Base-by-base conservation (phyloP, 805 yeast species). In the Lipomyces yamanashiensis region DNA sequence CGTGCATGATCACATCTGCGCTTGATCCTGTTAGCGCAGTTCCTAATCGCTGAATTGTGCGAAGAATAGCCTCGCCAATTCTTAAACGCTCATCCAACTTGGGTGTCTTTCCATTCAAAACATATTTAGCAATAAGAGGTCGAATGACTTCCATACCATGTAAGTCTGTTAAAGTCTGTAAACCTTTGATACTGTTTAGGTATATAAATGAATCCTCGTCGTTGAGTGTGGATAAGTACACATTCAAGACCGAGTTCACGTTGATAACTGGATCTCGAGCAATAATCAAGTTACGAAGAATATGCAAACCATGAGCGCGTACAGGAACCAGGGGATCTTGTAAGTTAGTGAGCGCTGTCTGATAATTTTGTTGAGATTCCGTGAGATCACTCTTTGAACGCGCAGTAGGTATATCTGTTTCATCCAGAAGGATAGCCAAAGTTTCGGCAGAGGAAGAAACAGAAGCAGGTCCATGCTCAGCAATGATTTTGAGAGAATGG, bases 121-220 rank as follows among this genome's bases (percentile, higher is more conserved):
- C 53, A 56, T 78, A 75, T 10, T 70, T 67, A 65, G 83, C 85
- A 3, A 82, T 68, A 1, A 76, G 68, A 2, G 79, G 67, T 21
- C 85, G 73, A 1, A 76, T 71, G 1, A 76, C 73, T 1, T 83
- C 56, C 0, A 71, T 59, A 28, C 78, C 78, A 59, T 81, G 81
- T 61, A 73, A 72, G 43, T 78, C 84, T n/a, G 88, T 74, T 45
- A 92, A 74, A 15, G 82, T 79, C 50, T 85, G 87, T 33, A 95
- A 75, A 0, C 95, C 92, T 71, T 89, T 90, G 66, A 95, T 89
- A 0, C 88, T 88, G 71, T 90, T 93, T 59, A 95, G 74, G 73
- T 90, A 95, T 15, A 95, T 84, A 74, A 86, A 93, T 0, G 99
- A 96, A 63, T 93, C 99, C 0, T 85, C 80, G 69, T 91, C 96